Base-by-base conservation (phyloP, 2,329 filamentous ascomycete genomes). In the Neopestalotiopsis sp. region DNA sequence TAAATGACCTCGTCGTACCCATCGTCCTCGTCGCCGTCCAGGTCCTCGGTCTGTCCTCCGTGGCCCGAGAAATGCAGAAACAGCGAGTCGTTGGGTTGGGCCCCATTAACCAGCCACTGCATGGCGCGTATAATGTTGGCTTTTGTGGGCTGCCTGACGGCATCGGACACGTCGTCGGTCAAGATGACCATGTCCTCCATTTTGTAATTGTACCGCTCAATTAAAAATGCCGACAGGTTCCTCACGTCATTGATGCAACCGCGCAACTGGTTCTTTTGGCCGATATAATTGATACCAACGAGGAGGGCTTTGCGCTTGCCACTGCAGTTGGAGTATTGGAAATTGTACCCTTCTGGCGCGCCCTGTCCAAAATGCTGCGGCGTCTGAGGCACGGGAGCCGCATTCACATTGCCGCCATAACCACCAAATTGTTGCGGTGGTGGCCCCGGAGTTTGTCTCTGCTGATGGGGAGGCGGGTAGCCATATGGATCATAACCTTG, bases 1-100 rank as follows among this genome's bases (percentile, higher is more conserved):
- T 95, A 95, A 73, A 95, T 93, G 70, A 94, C 92, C 78, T 95
- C 93, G 74, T 95, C 92, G 75, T 92, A 93, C 49, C 93, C 93
- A 75, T 95, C 92, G 45, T 92, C 90, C 78, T 95, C 92, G 74
- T 95, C 92, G 38, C 92, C 92, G 74, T 94, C 92, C 52, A 92
- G 81, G 78, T 95, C 93, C 75, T 91, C 89, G 2, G 92, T 93
- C 79, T 95, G 92, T 20, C 93, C 93, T 70, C 93, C 92, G 77
- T 95, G 92, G 9, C 92, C 77, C 3, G 71, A 71, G 58, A 72
- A 71, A 65, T 74, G 92, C 76, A 94, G 88, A 83, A 94, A 94
- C 24, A 94, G 82, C 40, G 92, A 89, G 73, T 94, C 92, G 76
- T 94, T 93, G 30, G 92, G 90, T 74, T 87, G 85, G 2, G 92